Evolutionary conservation across 2,329 filamentous ascomycete species (phyloP), one percentile per base, ranked within the genome.

Genomic region (Rhinocladiella similis): DNA sequence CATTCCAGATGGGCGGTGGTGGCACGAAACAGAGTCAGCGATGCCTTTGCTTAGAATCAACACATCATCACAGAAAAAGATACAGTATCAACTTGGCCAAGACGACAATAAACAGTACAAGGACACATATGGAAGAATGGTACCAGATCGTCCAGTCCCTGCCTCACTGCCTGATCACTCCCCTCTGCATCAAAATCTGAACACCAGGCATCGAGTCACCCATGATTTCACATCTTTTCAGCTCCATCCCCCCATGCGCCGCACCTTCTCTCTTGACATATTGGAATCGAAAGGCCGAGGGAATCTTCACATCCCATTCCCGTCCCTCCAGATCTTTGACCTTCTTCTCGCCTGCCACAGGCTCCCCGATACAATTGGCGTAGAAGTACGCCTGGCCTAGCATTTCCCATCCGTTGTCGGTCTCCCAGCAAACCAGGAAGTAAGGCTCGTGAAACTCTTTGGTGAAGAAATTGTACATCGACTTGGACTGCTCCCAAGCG

Each of bases 281-380:
- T 3, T 12, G 5, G 42, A 62, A 62, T 25, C 42, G 46, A 43
- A 62, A 63, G 1, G 42, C 61, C 16, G 47, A 56, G 1, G 59
- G 62, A 9, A 64, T 61, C 36, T 57, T 59, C 38, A 64, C 57
- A 33, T 62, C 59, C 62, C 62, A 62, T n/a, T 64, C 57, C 35
- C 54, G 43, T 13, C 60, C 60, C 22, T 57, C 56, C 12, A 22
- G 7, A 39, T 60, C 60, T 25, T 55, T 50, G 36, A 60, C 53
- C 51, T 59, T 61, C 42, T 55, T 43, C 20, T 55, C 54, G 10
- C 52, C 43, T n/a, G 50, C 20, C 3, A 33, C 47, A 13, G 56
- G 22, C 13, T 54, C 16, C 3, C 59, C 59, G 7, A 25, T 18
- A 20, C 56, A 51, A 20, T 62, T 62, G 38, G 54, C 59, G 45